These are phyloP conservation scores for Tuber melanosporum DNA, from an alignment of 495 filamentous ascomycete genomes.

Conservation along the genomic window DNA sequence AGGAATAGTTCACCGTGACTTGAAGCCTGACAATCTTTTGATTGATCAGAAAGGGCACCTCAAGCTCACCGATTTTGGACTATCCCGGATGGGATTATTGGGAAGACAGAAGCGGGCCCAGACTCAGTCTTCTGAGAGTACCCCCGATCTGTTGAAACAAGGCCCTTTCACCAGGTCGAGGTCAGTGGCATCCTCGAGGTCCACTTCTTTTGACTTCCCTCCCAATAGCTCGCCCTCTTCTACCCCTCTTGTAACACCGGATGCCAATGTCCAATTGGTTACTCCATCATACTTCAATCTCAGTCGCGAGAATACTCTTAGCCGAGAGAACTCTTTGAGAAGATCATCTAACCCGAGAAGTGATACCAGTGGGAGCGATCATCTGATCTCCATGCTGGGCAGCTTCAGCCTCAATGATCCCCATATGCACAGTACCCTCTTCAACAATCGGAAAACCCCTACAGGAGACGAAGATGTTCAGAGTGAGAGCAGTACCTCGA, in stretches of 20 bases:
- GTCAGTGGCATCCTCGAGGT: constrained; percentile 88
- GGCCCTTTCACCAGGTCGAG: constrained; percentile 79
- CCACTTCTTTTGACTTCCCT: constrained; percentile 89
- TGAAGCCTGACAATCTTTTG: constrained; percentile 94
- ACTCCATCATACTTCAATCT: constrained; percentile 95
- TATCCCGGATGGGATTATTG: constrained; percentile 94
- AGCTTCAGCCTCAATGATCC: constrained; percentile 72
- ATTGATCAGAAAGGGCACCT: constrained; percentile 96
- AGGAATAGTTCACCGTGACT: constrained; percentile 90
- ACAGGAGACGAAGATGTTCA: constrained; percentile 55
- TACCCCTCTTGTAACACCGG: constrained; percentile 85
- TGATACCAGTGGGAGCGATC: constrained; percentile 84
- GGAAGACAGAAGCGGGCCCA: constrained; percentile 90
- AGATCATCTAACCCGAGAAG: constrained; percentile 82
- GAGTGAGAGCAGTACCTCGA: constrained; percentile 49
- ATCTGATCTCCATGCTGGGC: constrained; percentile 73
- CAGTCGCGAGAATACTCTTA: constrained; percentile 56
- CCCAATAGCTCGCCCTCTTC: constrained; percentile 52
- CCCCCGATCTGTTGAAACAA: constrained; percentile 84
- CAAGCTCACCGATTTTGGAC: constrained; percentile 94
- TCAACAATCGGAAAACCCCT: constrained; percentile 41
- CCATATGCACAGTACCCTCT: constrained; percentile 20
- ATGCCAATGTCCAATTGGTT: constrained; percentile 55
- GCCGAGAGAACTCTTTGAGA: constrained; percentile 62
- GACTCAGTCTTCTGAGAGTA: constrained; percentile 65